phyloP scores from a whole-genome alignment of 805 yeast genomes.

The Candida corydali region DNA sequence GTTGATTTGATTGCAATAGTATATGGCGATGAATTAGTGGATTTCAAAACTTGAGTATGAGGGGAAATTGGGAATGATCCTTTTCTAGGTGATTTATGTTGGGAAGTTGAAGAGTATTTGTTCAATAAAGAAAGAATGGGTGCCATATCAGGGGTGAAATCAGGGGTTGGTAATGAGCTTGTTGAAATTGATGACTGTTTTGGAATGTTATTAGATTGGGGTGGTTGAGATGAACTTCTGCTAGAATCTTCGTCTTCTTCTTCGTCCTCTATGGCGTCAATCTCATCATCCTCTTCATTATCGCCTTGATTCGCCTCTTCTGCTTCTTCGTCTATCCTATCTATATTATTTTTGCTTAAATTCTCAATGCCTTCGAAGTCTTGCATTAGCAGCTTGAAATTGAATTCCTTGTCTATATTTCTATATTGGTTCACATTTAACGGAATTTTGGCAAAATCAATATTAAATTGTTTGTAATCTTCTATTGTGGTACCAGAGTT shows the following conservation, averaged over 20 bases:
- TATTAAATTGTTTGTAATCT: slow-evolving; percentile 34
- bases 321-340: slow-evolving; percentile 5
- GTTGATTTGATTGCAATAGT: slow-evolving; percentile 22
- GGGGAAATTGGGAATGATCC: slow-evolving; percentile 19
- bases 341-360: slow-evolving; percentile 1
- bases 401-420: slow-evolving; percentile 53
- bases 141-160: slow-evolving; percentile 34
- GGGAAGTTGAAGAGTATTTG: slow-evolving; percentile 12
- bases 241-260: slow-evolving; percentile 5
- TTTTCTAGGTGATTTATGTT: slow-evolving; percentile 5
- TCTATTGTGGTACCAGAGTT: slow-evolving; percentile 9
- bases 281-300: slow-evolving; percentile 9
- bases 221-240: slow-evolving; percentile 4
- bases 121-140: slow-evolving; percentile 28
- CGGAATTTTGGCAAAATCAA: slow-evolving; percentile 50
- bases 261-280: too few relatives aligned
- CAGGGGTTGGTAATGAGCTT: slow-evolving; percentile 28
- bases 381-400: slow-evolving; percentile 36
- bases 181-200: background rate
- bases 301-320: slow-evolving; percentile 4
- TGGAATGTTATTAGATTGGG: background rate
- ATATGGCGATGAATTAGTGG: slow-evolving; percentile 18
- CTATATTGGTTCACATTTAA: slow-evolving; percentile 57
- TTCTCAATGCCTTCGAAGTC: slow-evolving; percentile 6
- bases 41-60: slow-evolving; percentile 12